Base-by-base conservation (phyloP, 2,329 filamentous ascomycete genomes). In the Chaetomiaceae sp. region DNA sequence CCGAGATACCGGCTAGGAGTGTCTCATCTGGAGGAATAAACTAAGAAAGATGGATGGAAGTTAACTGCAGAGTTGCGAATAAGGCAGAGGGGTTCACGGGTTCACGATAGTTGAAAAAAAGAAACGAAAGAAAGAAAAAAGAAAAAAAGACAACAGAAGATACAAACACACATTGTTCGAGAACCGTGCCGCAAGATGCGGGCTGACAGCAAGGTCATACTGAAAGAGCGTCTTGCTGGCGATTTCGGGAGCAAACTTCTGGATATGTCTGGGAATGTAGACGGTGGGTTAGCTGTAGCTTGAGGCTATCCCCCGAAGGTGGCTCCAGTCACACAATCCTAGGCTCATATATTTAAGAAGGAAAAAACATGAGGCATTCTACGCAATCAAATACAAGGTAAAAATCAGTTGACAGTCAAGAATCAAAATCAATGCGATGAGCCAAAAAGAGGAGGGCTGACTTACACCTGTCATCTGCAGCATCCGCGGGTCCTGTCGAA, bases 121-220 rank as follows among this genome's bases (percentile, higher is more conserved):
- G n/a, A n/a, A n/a, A n/a, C n/a, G n/a, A n/a, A n/a, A n/a, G n/a
- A n/a, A n/a, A n/a, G n/a, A n/a, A n/a, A n/a, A n/a, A n/a, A n/a
- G n/a, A n/a, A n/a, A n/a, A n/a, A n/a, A n/a, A n/a, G n/a, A n/a
- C n/a, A n/a, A n/a, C 8, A 42, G 1, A 13, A 20, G 18, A 21
- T 13, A 14, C 20, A 49, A 46, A 38, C 64, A 58, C 64, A 77
- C 75, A 61, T 71, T 71, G 54, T 73, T 75, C 5, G 73, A 73
- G 5, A 54, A 60, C 21, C 62, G 72, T 4, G 86, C 87, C 18
- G 88, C 88, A 14, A 87, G 74, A 69, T 95, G 89, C 10, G 89
- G 89, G 65, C 89, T 94, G 53, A 89, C 79, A 1, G 89, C 82
- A 13, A 86, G 76, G 37, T 83, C 76, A 62, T 88, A 94, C 62